phyloP scores from a whole-genome alignment of 2,329 filamentous ascomycete genomes.

The Xylaria arbuscula region DNA sequence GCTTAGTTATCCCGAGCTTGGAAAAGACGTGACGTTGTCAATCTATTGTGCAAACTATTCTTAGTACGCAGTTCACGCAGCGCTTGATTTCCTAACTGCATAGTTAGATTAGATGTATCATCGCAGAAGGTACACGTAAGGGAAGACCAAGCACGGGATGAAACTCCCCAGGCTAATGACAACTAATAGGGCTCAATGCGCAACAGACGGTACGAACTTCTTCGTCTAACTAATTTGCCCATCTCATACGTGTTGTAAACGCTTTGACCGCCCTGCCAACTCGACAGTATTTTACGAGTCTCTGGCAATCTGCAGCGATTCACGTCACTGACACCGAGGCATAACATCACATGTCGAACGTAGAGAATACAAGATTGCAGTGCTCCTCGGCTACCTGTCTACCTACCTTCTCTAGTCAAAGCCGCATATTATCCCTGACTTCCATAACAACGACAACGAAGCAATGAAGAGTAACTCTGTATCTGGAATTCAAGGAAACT shows the following conservation, averaged over 20 bases:
- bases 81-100: neutral
- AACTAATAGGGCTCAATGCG: neutral
- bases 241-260: neutral
- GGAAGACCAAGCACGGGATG: neutral
- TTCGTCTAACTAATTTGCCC: neutral
- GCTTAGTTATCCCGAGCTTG: slow-evolving; percentile 41
- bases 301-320: neutral
- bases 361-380: neutral
- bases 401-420: neutral
- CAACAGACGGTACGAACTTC: neutral
- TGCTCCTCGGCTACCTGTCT: neutral
- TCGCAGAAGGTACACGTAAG: neutral
- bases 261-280: neutral
- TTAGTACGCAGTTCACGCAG: neutral
- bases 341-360: neutral
- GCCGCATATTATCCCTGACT: neutral
- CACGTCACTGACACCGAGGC: neutral
- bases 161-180: neutral
- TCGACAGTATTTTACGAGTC: neutral
- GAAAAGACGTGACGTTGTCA: neutral
- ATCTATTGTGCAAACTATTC: neutral
- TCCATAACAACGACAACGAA: neutral
- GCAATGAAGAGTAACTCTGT: neutral
- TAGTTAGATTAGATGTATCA: slow-evolving; percentile 10
- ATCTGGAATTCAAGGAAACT: neutral